These are phyloP conservation scores for Paramicrosporidium saccamoebae DNA, from an alignment of 371 early-diverging fungal species.

Conservation along the genomic window DNA sequence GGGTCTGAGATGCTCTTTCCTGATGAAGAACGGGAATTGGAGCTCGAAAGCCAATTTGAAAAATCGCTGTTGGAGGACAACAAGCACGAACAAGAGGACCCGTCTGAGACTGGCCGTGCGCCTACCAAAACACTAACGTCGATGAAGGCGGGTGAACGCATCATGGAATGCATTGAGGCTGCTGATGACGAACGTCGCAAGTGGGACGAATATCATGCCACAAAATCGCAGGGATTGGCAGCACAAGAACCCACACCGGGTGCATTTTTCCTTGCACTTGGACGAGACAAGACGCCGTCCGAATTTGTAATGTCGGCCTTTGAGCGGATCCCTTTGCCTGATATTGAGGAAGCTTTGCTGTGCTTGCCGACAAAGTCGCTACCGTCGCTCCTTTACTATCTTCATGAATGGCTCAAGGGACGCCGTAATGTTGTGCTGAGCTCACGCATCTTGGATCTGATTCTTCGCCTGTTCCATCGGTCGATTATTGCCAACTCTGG, in stretches of 20 bases:
- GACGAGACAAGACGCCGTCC: slow-evolving; percentile 30
- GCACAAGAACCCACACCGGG: slow-evolving; percentile 18
- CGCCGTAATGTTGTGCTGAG: slow-evolving; percentile 34
- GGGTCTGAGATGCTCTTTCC: slow-evolving; percentile 75
- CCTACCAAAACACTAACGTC: slow-evolving; percentile 55
- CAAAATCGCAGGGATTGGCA: slow-evolving; percentile 10
- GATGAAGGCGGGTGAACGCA: slow-evolving; percentile 59
- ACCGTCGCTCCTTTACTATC: slow-evolving; percentile 24
- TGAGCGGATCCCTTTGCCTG: slow-evolving; percentile 33
- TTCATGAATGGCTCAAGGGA: slow-evolving; percentile 38
- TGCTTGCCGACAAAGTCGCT: slow-evolving; percentile 46
- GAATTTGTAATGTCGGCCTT: slow-evolving; percentile 37
- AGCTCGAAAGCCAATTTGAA: slow-evolving; percentile 58
- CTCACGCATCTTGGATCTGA: slow-evolving; percentile 35
- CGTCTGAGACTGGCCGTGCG: slow-evolving; percentile 21
- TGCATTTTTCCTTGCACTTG: slow-evolving; percentile 24
- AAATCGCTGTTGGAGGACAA: slow-evolving; percentile 23
- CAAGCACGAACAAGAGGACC: slow-evolving; percentile 10
- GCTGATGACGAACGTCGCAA: slow-evolving; percentile 38
- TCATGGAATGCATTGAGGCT: slow-evolving; percentile 59
- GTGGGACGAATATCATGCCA: slow-evolving; percentile 18
- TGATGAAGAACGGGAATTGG: slow-evolving; percentile 80
- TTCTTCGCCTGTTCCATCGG: slow-evolving; percentile 45
- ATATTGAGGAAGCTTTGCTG: slow-evolving; percentile 56
- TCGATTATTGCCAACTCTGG: slow-evolving; percentile 36